Conservation (phyloP, 495 filamentous ascomycete species). For the Hypoxylon rickii region DNA sequence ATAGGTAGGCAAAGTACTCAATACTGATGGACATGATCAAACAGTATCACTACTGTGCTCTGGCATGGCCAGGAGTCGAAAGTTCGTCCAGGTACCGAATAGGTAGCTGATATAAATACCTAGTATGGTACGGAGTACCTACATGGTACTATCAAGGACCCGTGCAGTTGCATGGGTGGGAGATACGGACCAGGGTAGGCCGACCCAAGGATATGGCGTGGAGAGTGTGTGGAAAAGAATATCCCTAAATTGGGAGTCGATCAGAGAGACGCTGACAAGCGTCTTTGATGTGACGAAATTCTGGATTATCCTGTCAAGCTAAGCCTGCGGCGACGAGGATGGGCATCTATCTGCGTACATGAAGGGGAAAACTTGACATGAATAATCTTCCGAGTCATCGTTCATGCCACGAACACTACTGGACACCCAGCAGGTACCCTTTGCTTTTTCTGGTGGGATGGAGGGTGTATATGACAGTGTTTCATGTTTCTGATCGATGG, state of each 20-base stretch:
- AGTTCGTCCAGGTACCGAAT: constrained; percentile 12
- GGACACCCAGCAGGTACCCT: too few species aligned
- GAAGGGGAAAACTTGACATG: too few species aligned
- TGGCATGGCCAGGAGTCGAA: constrained; percentile 15
- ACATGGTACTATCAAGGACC: constrained; percentile 3
- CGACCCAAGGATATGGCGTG: constrained; percentile 33
- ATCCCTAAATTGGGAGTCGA: constrained; percentile 28
- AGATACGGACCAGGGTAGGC: constrained; percentile 25
- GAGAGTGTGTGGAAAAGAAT: constrained; percentile 26
- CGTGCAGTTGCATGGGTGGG: constrained; percentile 23
- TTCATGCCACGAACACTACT: too few species aligned
- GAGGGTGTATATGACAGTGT: background rate
- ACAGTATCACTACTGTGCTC: constrained; percentile 25
- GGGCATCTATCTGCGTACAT: constrained; percentile 7
- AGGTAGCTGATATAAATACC: constrained; percentile 22
- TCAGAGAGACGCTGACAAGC: constrained; percentile 8
- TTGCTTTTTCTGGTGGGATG: background rate
- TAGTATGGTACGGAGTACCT: constrained; percentile 25
- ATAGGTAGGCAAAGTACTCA: constrained; percentile 11
- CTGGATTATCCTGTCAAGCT: constrained; percentile 7
- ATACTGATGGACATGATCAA: constrained; percentile 10
- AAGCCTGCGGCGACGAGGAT: constrained; percentile 11
- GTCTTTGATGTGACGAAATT: constrained; percentile 18
- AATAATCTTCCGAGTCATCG: too few species aligned
- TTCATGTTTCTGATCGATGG: background rate